These are phyloP conservation scores for Aureobasidium lini DNA, from an alignment of 2,329 filamentous ascomycete species.

Conservation along the genomic window DNA sequence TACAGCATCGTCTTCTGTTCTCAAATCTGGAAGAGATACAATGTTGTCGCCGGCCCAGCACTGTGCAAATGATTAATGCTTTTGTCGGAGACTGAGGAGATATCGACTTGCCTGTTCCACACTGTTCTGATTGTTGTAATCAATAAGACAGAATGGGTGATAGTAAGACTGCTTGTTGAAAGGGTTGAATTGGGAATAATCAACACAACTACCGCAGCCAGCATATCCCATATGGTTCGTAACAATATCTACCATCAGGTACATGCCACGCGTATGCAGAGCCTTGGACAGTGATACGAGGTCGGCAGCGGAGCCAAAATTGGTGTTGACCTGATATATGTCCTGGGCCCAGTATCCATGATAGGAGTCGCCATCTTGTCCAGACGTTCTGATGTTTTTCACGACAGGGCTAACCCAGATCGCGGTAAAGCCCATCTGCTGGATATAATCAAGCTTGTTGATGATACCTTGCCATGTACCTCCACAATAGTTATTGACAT, in stretches of 20 bases:
- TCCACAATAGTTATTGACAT: conserved; percentile 45
- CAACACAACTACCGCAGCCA: conserved; percentile 21
- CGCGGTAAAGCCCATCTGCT: conserved; percentile 53
- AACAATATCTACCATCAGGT: conserved; percentile 33
- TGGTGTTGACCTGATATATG: conserved; percentile 34
- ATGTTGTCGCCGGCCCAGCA: conserved; percentile 38
- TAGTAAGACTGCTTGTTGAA: conserved; percentile 33
- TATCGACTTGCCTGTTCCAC: conserved; percentile 21
- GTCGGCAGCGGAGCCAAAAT: conserved; percentile 32
- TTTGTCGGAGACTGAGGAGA: rapidly evolving
- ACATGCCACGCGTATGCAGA: conserved; percentile 31
- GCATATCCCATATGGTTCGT: conserved; percentile 32
- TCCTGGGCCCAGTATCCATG: conserved; percentile 51
- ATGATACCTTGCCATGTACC: conserved; percentile 54
- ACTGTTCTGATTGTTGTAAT: conserved; percentile 43
- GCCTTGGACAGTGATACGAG: conserved; percentile 29
- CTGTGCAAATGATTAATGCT: background rate
- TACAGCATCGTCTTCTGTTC: conserved; percentile 46
- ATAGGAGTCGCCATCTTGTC: conserved; percentile 36
- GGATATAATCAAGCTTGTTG: conserved; percentile 55
- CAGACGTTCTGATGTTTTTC: conserved; percentile 32
- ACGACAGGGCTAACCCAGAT: conserved; percentile 51
- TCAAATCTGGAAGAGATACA: conserved; percentile 52
- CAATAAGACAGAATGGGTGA: conserved; percentile 50
- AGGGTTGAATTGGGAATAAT: conserved; percentile 30